A percentile compares a stretch with the other conserved stretches of the same genome.
These are phyloP conservation scores for Elaeagnus macrophylla DNA, from an alignment of 306 rosid species.

Conservation along the genomic window DNA sequence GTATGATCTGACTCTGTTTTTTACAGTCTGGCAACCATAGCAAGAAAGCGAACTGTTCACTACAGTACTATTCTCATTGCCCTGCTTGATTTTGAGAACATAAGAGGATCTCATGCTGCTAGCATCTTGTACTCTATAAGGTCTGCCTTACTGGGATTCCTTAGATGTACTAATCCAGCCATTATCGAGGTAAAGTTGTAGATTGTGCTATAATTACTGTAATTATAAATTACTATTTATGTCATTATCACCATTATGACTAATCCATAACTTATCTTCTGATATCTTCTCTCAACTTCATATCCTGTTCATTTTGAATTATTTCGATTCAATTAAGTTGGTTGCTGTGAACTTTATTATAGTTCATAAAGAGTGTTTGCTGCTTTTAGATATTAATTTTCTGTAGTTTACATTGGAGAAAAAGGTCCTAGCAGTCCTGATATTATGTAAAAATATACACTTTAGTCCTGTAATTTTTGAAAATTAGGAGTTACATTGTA, in stretches of 20 bases:
- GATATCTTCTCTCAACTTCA: not conserved
- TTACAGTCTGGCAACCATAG: constrained; percentile 82
- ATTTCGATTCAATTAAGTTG: too few relatives aligned
- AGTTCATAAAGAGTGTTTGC: too few relatives aligned
- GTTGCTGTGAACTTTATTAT: too few relatives aligned
- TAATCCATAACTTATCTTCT: too few relatives aligned
- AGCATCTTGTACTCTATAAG: constrained; percentile 77
- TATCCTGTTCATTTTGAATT: too few relatives aligned
- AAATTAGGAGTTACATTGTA: too few relatives aligned
- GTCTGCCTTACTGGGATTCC: constrained; percentile 88
- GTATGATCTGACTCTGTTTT: constrained; percentile 5
- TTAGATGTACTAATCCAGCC: constrained; percentile 67
- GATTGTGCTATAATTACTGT: not conserved
- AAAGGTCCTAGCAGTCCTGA: too few relatives aligned
- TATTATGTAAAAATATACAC: too few relatives aligned
- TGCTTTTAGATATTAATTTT: too few relatives aligned
- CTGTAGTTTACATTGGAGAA: too few relatives aligned
- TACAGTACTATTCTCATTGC: constrained; percentile 53
- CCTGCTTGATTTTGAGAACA: constrained; percentile 64
- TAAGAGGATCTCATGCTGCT: constrained; percentile 67
- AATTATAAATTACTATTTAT: not conserved
- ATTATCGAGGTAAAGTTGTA: constrained; percentile 59
- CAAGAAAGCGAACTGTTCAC: constrained; percentile 75
- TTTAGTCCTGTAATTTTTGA: too few relatives aligned
- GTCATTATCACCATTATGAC: not conserved